Percentiles rank a stretch among this genome's conserved stretches.
These are phyloP conservation scores for Yamadazyma sp. DNA, from an alignment of 805 yeast species.

Conservation along the genomic window DNA sequence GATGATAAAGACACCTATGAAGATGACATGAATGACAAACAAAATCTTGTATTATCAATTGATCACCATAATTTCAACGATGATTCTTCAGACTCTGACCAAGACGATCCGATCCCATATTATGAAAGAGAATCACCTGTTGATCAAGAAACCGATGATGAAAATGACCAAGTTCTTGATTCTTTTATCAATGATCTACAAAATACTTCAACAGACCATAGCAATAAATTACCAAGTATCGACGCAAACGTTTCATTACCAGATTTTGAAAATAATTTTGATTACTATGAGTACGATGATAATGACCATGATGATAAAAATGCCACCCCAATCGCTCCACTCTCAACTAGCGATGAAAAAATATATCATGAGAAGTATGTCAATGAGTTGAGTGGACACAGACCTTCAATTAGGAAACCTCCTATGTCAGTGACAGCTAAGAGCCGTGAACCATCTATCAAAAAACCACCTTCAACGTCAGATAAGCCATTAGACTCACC, in stretches of 20 bases:
- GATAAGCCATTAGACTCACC: conserved; percentile 20
- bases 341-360: conserved; percentile 19
- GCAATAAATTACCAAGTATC: conserved; percentile 17
- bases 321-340: conserved; percentile 25
- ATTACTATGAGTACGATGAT: conserved; percentile 8
- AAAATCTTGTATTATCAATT: conserved; percentile 20
- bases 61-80: conserved; percentile 16
- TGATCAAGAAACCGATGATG: conserved; percentile 6
- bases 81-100: conserved; percentile 7
- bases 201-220: conserved; percentile 16
- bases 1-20: background rate
- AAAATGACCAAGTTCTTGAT: conserved; percentile 27
- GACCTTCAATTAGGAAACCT: conserved; percentile 36
- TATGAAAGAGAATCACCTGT: conserved; percentile 11
- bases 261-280: conserved; percentile 22
- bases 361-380: conserved; percentile 23
- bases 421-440: conserved; percentile 17
- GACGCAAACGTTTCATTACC: conserved; percentile 25
- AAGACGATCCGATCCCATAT: conserved; percentile 15
- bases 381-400: conserved; percentile 22
- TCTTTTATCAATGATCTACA: conserved; percentile 36
- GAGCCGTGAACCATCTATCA: background rate
- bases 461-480: background rate
- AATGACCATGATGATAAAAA: conserved; percentile 10
- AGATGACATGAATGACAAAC: background rate